Evolutionary conservation across 371 early-diverging fungal genomes (phyloP).

Genomic region (Mortierella sp.): DNA sequence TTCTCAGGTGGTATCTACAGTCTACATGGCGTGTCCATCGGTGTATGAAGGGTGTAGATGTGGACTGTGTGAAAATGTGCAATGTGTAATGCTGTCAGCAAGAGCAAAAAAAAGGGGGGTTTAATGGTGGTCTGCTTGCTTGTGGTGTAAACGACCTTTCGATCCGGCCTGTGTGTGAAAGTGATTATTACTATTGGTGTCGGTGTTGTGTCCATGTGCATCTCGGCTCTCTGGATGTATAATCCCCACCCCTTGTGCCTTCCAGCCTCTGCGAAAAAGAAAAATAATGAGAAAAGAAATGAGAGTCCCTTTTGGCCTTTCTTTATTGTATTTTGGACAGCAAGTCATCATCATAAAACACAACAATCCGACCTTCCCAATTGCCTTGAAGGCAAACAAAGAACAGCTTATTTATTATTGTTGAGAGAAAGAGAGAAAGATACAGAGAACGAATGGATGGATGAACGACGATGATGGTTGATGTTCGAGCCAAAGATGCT

Average conservation of each 20-base stretch:
- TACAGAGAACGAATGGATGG: neutral
- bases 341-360: neutral
- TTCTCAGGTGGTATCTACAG: neutral
- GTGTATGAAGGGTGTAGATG: neutral
- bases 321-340: neutral
- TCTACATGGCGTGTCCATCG: neutral
- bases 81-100: conserved; percentile 8
- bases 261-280: neutral
- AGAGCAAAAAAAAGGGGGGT: neutral
- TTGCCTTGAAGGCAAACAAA: conserved; percentile 4
- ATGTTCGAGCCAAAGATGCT: neutral
- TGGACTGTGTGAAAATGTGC: neutral
- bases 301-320: neutral
- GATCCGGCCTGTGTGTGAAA: conserved; percentile 4
- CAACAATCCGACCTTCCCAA: neutral
- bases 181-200: neutral
- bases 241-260: conserved; percentile 9
- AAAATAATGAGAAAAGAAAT: neutral
- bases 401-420: neutral
- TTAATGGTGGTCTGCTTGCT: neutral
- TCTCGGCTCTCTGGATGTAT: neutral
- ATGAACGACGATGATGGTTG: neutral
- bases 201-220: neutral
- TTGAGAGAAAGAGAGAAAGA: neutral
- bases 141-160: neutral